A percentile compares a stretch with the other conserved stretches of the same genome.
Evolutionary conservation across 2,329 filamentous ascomycete species (phyloP).

Genomic region (Didymella pomorum): DNA sequence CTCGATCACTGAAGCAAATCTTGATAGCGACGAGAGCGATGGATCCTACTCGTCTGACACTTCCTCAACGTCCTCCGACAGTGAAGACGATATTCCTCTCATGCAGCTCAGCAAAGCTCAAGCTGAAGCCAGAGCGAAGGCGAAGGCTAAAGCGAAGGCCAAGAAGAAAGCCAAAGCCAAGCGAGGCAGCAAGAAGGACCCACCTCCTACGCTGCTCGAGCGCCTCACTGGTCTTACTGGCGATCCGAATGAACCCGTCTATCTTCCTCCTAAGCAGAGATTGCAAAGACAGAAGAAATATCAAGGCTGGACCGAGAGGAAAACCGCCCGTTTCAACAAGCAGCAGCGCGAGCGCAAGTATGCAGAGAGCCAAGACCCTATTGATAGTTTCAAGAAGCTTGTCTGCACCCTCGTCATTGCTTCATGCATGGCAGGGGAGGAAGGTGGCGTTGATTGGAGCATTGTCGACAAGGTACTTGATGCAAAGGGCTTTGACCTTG

Average conservation of each 20-base stretch:
- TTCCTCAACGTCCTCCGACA: slow-evolving; percentile 18
- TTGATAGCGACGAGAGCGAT: slow-evolving; percentile 22
- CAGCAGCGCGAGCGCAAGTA: slow-evolving; percentile 29
- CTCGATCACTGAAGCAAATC: neutral
- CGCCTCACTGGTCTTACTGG: slow-evolving; percentile 48
- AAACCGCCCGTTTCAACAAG: slow-evolving; percentile 21
- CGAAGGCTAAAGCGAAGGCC: slow-evolving; percentile 1
- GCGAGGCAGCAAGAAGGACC: slow-evolving; percentile 17
- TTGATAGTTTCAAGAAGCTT: slow-evolving; percentile 43
- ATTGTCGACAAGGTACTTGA: slow-evolving; percentile 53
- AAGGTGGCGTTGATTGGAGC: slow-evolving; percentile 52
- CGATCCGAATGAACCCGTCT: slow-evolving; percentile 40
- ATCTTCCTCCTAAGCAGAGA: slow-evolving; percentile 28
- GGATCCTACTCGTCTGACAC: slow-evolving; percentile 1
- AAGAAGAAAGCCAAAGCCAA: slow-evolving; percentile 20
- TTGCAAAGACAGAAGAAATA: slow-evolving; percentile 15
- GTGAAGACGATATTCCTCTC: slow-evolving; percentile 21
- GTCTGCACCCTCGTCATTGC: slow-evolving; percentile 43
- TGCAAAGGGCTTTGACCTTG: slow-evolving; percentile 45
- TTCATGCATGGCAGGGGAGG: slow-evolving; percentile 47
- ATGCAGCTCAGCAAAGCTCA: slow-evolving; percentile 10
- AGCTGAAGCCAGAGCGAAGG: slow-evolving; percentile 1
- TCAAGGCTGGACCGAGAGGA: slow-evolving; percentile 26
- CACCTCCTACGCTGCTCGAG: slow-evolving; percentile 41
- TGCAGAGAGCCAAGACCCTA: slow-evolving; percentile 27